Base-by-base conservation (phyloP, 352 stramenopile genomes). In the Plasmopara viticola region DNA sequence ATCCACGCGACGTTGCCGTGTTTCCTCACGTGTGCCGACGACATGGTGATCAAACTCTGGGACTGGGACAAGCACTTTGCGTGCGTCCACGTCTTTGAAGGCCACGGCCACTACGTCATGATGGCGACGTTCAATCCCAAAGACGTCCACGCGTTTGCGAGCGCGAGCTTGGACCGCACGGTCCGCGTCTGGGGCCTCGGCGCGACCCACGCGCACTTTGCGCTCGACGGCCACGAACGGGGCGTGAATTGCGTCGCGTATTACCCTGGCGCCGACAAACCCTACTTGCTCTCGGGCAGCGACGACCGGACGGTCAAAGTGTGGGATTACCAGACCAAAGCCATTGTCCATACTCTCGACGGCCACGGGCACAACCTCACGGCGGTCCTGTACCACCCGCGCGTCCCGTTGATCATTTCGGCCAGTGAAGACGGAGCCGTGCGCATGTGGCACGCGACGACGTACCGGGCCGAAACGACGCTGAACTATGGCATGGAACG, bases 291-390 rank as follows among this genome's bases (percentile, higher is more conserved):
- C 9, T 98, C 88, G 14, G 96, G 95, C 15, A 89, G 95, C 5
- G 96, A 99, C 64, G 84, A 98, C 78, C 89, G 92, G 38, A 98
- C 93, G 9, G 90, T 99, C 31, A 98, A 98, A 63, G 97, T 99
- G 58, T 99, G 97, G 96, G 97, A 99, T 74, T 99, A 99, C 80
- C 85, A 99, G 85, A 99, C 97, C 9, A 99, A 99, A 71, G 95
- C 88, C n/a, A 98, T 98, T 58, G 92, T 99, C 15, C 96, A 99
- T 72, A 98, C 93, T 31, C 82, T 99, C 15, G 96, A 99, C 43
- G 97, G 97, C 37, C 97, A 99, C 72, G 90, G 87, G n/a, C 96
- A 99, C 68, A 99, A 99, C 81, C 82, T 99, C 35, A 97, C 94
- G 54, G 75, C 90, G 0, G 97, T 99, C 30, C 69, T 98, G 53